A percentile compares a stretch with the other conserved stretches of the same genome.
Conservation (phyloP, 202 grass and related monocot species). For the Hordeum pubiflorum region DNA sequence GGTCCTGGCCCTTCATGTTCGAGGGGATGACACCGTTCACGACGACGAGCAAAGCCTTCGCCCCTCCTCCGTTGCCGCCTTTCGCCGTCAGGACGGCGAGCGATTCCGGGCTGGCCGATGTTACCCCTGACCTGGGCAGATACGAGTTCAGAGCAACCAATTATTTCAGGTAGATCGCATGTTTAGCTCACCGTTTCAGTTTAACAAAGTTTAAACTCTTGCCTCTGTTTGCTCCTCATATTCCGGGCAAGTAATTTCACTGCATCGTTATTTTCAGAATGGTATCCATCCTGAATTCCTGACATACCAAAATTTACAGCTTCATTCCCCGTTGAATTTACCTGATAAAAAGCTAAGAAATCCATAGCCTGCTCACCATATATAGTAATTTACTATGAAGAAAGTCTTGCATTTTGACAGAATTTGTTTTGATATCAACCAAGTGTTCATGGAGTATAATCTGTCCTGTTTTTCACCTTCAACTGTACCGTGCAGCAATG, state of each 20-base stretch:
- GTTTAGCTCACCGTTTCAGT: background rate
- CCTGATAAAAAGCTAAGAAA: background rate
- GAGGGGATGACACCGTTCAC: slow-evolving; percentile 41
- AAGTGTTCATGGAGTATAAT: background rate
- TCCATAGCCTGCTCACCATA: background rate
- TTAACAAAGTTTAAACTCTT: background rate
- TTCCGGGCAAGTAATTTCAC: background rate
- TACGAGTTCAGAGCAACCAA: slow-evolving; percentile 38
- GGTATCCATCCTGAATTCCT: background rate
- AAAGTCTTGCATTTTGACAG: background rate
- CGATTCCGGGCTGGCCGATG: slow-evolving; percentile 13
- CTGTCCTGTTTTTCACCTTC: background rate
- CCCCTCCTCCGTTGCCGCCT: slow-evolving; percentile 19
- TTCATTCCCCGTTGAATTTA: background rate
- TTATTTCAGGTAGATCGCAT: slow-evolving; percentile 28
- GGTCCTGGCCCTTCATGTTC: slow-evolving; percentile 57
- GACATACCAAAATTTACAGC: background rate
- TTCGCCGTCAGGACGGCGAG: slow-evolving; percentile 31
- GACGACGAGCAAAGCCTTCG: slow-evolving; percentile 33
- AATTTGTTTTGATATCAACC: background rate
- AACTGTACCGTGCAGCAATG: background rate
- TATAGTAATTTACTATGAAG: background rate
- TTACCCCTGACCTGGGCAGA: slow-evolving; percentile 20
- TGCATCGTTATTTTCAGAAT: background rate
- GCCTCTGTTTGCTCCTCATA: background rate